Evolutionary conservation across 129 eudicot genomes (phyloP).

Genomic region (Deinandra increscens): DNA sequence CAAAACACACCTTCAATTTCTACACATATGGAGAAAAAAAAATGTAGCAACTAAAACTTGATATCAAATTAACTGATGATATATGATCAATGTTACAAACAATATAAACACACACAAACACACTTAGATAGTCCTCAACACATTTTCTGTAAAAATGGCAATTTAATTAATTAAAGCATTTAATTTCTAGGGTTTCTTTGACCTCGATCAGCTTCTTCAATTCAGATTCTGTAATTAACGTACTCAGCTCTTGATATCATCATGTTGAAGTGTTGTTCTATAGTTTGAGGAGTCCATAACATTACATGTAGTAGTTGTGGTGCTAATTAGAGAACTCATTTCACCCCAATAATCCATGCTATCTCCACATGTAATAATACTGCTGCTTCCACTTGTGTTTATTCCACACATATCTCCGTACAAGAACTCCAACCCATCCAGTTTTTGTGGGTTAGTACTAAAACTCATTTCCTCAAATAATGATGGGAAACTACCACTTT

Average conservation of each 20-base stretch:
- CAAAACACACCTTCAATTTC: not conserved
- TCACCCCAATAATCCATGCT: constrained; percentile 65
- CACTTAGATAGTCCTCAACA: constrained; percentile 25
- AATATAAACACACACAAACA: constrained; percentile 37
- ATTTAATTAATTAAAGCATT: constrained; percentile 10
- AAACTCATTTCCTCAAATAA: constrained; percentile 44
- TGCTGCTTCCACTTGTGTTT: constrained; percentile 34
- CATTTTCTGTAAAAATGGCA: constrained; percentile 23
- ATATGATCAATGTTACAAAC: constrained; percentile 24
- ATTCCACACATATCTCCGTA: constrained; percentile 40
- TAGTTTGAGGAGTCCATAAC: constrained; percentile 19
- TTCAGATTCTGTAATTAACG: not conserved
- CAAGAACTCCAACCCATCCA: constrained; percentile 64
- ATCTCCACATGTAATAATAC: constrained; percentile 36
- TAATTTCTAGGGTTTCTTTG: constrained; percentile 40
- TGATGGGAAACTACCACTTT: constrained; percentile 26
- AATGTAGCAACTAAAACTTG: constrained; percentile 6
- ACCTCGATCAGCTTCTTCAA: not conserved
- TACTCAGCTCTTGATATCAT: constrained; percentile 23
- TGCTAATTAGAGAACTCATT: constrained; percentile 51
- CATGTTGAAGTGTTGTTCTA: constrained; percentile 30
- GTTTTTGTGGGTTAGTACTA: constrained; percentile 38
- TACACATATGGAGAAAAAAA: not conserved
- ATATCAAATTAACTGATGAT: constrained; percentile 20
- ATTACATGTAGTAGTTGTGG: constrained; percentile 21